Base-by-base conservation (phyloP, 148 eudicot species). In the Fallopia convolvulus region DNA sequence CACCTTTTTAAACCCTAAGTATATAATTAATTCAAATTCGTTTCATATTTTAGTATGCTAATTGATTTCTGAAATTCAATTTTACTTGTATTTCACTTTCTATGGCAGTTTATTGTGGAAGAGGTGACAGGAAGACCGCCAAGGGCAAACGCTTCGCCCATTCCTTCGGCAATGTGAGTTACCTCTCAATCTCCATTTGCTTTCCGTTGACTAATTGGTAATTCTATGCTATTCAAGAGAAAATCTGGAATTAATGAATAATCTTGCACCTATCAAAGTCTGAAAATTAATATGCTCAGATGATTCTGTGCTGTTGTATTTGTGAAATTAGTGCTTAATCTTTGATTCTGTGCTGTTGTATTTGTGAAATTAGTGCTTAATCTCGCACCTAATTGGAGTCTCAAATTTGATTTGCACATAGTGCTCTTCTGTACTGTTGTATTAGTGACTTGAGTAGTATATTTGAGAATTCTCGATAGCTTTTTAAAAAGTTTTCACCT, bases 81-180 rank as follows among this genome's bases (percentile, higher is more conserved):
- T 21, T 72, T 5, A 17, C 60, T 55, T 71, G 68, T 10, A 1
- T 78, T 78, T 71, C 12, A 40, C 73, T 56, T 50, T 53, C 14
- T 40, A 79, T 53, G 65, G 55, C 77, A 87, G 93, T 89, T 84
- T 86, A 83, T 77, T 89, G 90, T 55, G 93, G 93, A 46, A 84
- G 89, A 83, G 91, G 90, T 32, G 93, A 89, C 77, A 83, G 77
- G 88, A 89, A 89, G 87, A 89, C 93, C 26, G 91, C 93, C 44
- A 88, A 81, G 78, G 91, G 93, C 74, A 89, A 89, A 77, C 89
- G 93, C 21, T 86, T 86, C 72, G 86, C 78, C 76, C 89, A 82
- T 26, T 78, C 88, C 74, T 87, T 88, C 50, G 93, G 93, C 77
- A 89, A 88, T 80, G 93, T 87, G 21, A 80, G 93, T 85, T 70